Evolutionary conservation across 345 rosid species (phyloP), one percentile per base, ranked within the genome.

Genomic region (Brassica nigra): DNA sequence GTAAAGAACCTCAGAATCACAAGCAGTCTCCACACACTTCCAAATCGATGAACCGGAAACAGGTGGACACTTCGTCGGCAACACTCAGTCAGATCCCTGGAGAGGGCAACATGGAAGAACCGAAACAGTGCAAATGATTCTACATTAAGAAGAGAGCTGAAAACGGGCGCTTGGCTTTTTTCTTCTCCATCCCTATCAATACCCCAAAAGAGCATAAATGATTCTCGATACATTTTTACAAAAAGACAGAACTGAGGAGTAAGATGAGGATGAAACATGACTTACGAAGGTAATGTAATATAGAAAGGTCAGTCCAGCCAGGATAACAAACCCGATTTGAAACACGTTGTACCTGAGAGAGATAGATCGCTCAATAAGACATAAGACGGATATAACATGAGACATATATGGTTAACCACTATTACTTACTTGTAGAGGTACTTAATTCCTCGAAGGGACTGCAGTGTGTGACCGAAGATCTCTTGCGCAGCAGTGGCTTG

Each of bases 401-500:
- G 39, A 20, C 68, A 4, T 73, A 66, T 31, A 20, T 44, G 31
- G 15, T 42, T 23, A 63, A 49, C 62, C 73, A 8, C 3, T 68
- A 72, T 23, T 61, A 83, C 97, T 90, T 89, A 96, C 97, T 93
- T 93, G 94, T 90, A 93, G 66, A 93, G 79, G 80, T 93, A 93
- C 82, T 87, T 93, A 58, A 96, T 93, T 85, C 98, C 99, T 10
- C 97, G 86, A 66, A 93, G 99, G 69, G 97, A 96, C 87, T 93
- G 91, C 86, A 96, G 87, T 0, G 99, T 96, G 89, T 92, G 99
- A 64, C 98, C 98, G 59, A 93, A 96, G 72, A 96, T 96, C 85
- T 96, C 98, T 64, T 96, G 99, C 0, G 98, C 99, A 63, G 99
- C 98, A 1, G 97, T 96, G 77, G 99, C 99, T 89, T 92, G 98